Evolutionary conservation across 805 yeast species (phyloP).

Genomic region (Millerozyma acaciae): DNA sequence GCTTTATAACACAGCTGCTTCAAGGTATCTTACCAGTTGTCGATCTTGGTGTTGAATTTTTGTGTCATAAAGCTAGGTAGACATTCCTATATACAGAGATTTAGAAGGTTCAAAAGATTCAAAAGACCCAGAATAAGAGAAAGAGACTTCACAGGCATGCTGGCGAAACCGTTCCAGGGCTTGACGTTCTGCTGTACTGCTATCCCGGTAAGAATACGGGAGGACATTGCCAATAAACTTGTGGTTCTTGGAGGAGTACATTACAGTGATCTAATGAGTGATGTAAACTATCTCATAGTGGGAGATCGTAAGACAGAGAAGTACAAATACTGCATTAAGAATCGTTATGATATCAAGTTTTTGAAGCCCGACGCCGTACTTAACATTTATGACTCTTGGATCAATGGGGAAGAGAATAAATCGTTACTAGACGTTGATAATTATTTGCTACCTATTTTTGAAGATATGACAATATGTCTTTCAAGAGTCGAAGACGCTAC

Average conservation of each 20-base stretch:
- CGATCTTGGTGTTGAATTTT: too few relatives aligned
- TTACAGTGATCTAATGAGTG: conserved; percentile 56
- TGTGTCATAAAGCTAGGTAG: too few relatives aligned
- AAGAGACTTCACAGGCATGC: too few relatives aligned
- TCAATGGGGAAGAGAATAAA: conserved; percentile 42
- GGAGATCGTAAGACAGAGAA: conserved; percentile 57
- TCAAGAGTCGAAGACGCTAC: conserved; percentile 28
- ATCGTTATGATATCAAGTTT: conserved; percentile 56
- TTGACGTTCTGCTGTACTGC: conserved; percentile 58
- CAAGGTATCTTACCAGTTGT: too few relatives aligned
- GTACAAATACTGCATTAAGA: conserved; percentile 46
- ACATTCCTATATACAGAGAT: too few relatives aligned
- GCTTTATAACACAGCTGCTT: too few relatives aligned
- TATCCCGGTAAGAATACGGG: conserved; percentile 36
- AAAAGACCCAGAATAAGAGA: too few relatives aligned
- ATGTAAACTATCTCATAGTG: conserved; percentile 55
- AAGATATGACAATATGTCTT: conserved; percentile 42
- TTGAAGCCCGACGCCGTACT: conserved; percentile 45
- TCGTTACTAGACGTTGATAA: conserved; percentile 14
- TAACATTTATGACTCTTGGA: conserved; percentile 49
- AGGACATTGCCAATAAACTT: conserved; percentile 43
- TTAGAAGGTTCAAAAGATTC: too few relatives aligned
- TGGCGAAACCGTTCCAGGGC: conserved; percentile 39
- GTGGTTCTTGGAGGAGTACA: conserved; percentile 57
- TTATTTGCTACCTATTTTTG: conserved; percentile 41